Evolutionary conservation across 768 basidiomycete genomes (phyloP).

Genomic region (Auricularia heimuer): DNA sequence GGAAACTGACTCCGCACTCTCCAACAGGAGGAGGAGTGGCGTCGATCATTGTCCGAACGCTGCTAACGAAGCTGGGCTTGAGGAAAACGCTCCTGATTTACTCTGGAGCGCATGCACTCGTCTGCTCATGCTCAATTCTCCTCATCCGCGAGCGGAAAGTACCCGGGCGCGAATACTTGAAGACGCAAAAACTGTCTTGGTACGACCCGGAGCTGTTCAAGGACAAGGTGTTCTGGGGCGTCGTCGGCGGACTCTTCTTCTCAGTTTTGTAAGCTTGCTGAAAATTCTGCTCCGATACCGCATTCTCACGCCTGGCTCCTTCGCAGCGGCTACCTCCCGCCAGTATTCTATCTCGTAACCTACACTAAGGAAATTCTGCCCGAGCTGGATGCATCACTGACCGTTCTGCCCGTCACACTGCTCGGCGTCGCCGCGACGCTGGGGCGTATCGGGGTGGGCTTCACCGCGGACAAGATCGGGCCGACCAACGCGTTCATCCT

Average conservation of each 20-base stretch:
- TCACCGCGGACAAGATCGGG: constrained; percentile 29
- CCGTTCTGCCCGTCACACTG: constrained; percentile 14
- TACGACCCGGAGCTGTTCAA: constrained; percentile 7
- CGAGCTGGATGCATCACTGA: constrained; percentile 9
- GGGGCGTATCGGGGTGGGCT: constrained; percentile 26
- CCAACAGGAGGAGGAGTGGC: background rate
- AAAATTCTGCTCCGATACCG: too few species aligned
- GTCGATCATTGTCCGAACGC: constrained; percentile 11
- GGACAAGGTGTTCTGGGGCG: constrained; percentile 22
- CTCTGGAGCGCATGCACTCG: constrained; percentile 18
- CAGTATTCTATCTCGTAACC: constrained; percentile 17
- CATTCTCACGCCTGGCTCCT: too few species aligned
- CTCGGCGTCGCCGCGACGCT: constrained; percentile 19
- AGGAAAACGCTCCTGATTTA: constrained; percentile 24
- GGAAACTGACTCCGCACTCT: too few species aligned
- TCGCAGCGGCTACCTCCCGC: constrained; percentile 10
- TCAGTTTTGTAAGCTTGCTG: constrained; percentile 9
- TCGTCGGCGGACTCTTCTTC: constrained; percentile 23
- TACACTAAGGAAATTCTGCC: constrained; percentile 14
- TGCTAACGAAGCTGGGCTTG: constrained; percentile 22
- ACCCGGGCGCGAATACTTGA: constrained; percentile 1
- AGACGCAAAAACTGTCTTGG: constrained; percentile 3
- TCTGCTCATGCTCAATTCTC: constrained; percentile 19
- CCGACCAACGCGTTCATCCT: constrained; percentile 31
- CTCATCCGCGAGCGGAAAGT: constrained; percentile 22